These are phyloP conservation scores for Geotrichum cucujoidarum DNA, from an alignment of 1,139 yeast species.

Conservation along the genomic window DNA sequence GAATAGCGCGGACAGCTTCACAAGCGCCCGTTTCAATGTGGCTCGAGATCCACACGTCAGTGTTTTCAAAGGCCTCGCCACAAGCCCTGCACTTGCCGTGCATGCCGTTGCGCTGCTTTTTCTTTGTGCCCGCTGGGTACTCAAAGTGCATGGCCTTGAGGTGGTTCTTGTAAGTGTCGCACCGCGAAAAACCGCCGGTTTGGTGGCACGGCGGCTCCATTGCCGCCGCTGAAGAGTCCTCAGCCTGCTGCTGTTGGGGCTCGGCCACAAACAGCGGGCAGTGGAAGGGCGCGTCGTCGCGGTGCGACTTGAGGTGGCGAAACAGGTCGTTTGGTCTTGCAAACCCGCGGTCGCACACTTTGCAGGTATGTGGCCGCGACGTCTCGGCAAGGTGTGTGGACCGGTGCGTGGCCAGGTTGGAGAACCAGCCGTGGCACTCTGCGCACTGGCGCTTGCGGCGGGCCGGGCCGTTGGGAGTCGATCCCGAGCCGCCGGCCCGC, in stretches of 20 bases:
- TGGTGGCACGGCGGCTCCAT: constrained; percentile 52
- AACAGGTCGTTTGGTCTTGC: constrained; percentile 85
- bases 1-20: no score
- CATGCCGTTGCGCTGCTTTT: constrained; percentile 64
- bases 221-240: constrained; percentile 33
- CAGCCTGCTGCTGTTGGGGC: constrained; percentile 6
- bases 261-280: constrained; percentile 31
- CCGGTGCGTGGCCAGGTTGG: constrained; percentile 80
- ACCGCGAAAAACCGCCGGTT: constrained; percentile 78
- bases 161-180: constrained; percentile 90
- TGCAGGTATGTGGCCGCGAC: constrained; percentile 52
- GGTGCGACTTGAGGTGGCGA: constrained; percentile 77
- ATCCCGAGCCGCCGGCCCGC: neutral
- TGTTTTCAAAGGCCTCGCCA: constrained; percentile 56
- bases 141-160: constrained; percentile 83
- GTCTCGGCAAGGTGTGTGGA: constrained; percentile 73
- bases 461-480: constrained; percentile 2
- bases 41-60: constrained; percentile 70
- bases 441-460: constrained; percentile 82
- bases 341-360: constrained; percentile 75
- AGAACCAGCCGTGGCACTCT: constrained; percentile 66
- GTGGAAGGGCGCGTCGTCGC: constrained; percentile 36
- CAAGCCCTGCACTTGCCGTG: constrained; percentile 77
- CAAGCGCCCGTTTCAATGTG: constrained; percentile 55
- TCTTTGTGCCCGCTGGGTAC: constrained; percentile 82